Base-by-base conservation (phyloP, 129 eudicot genomes). In the Deinandra increscens region DNA sequence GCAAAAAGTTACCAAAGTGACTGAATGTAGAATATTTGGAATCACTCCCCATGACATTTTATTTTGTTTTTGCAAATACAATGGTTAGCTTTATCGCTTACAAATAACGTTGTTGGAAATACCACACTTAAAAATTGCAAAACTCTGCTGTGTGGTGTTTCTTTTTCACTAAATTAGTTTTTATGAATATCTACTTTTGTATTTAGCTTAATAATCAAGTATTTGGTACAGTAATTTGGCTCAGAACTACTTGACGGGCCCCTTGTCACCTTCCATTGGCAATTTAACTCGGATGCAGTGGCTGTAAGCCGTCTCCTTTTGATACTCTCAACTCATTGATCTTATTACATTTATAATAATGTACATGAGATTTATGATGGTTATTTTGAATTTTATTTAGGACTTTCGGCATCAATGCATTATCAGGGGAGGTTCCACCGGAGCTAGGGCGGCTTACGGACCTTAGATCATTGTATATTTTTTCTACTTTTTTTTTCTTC, bases 211-310 rank as follows among this genome's bases (percentile, higher is more conserved):
- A 23, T 18, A 13, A 26, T 71, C 22, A 12, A 20, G 23, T 54
- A 6, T 76, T 68, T 79, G 69, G 48, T 82, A 71, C 81, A 86
- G 97, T 36, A 46, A 76, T 31, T 33, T 90, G 82, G 73, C 6
- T 29, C 90, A 77, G 60, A 93, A 93, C 70, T 86, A 77, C 88
- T 80, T 89, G 70, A 81, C 90, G 0, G 97, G 98, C 26, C 70
- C 90, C 29, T 39, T 93, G 14, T 75, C 98, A 45, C 68, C 92
- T 65, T 85, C 92, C 29, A 49, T 93, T 60, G 88, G 82, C 61
- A 85, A 86, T 42, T 83, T 93, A 67, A 76, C 66, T 50, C 83
- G 82, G 39, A 79, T 93, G 95, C 90, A 88, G 65, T 86, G 75
- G 65, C 43, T 92, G 98, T 92, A 84, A 80, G 90, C n/a, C 3